Evolutionary conservation across 176 grass and related monocot genomes (phyloP).

Genomic region (Thinopyrum elongatum): DNA sequence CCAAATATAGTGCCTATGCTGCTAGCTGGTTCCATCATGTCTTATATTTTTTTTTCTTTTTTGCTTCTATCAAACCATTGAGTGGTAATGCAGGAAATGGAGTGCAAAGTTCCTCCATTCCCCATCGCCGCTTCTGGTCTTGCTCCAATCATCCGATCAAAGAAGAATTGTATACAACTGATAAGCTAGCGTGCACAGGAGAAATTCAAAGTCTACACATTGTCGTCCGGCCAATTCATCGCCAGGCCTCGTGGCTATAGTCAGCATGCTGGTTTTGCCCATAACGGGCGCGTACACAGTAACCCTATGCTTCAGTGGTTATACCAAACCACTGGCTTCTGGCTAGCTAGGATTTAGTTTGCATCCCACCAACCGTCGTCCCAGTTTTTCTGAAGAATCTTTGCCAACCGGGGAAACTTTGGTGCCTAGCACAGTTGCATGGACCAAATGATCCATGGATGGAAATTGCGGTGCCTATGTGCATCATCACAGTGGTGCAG

Average conservation of each 20-base stretch:
- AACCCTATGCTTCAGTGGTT: slow-evolving; percentile 29
- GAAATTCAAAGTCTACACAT: not conserved
- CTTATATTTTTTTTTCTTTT: not conserved
- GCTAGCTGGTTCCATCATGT: not conserved
- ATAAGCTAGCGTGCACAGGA: not conserved
- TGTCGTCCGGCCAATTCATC: not conserved
- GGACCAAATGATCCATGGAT: not conserved
- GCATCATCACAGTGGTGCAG: no score
- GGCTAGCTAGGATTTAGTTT: not conserved
- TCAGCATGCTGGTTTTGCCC: slow-evolving; percentile 21
- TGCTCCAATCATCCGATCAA: slow-evolving; percentile 14
- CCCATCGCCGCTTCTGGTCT: not conserved
- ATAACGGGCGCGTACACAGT: slow-evolving; percentile 42
- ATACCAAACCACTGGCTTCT: slow-evolving; percentile 28
- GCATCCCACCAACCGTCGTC: not conserved
- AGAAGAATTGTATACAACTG: not conserved
- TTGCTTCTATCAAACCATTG: not conserved
- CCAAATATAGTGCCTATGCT: not conserved
- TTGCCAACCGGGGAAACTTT: slow-evolving; percentile 27
- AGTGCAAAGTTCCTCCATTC: not conserved
- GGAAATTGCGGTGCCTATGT: not conserved
- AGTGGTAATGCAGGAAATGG: not conserved
- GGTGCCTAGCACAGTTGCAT: slow-evolving; percentile 16
- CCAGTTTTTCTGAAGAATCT: not conserved
- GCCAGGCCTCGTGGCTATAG: not conserved